These are phyloP conservation scores for Hypoxylon sp. DNA, from an alignment of 2,329 filamentous ascomycete genomes.

Conservation along the genomic window DNA sequence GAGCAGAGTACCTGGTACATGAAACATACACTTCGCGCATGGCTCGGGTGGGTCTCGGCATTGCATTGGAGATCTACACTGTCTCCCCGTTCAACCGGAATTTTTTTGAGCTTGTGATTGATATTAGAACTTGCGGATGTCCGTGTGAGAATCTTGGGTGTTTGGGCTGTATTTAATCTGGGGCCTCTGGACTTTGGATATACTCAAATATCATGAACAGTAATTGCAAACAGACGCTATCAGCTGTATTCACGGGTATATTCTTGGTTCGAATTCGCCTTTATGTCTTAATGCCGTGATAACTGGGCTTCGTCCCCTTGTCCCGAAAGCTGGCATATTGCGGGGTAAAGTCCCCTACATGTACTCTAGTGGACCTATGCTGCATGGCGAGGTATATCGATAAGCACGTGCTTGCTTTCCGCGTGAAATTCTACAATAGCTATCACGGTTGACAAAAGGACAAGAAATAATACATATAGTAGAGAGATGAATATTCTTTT, in stretches of 20 bases:
- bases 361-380: constrained; percentile 12
- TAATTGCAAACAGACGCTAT: background rate
- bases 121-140: constrained; percentile 34
- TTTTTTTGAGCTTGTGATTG: constrained; percentile 21
- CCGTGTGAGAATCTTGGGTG: constrained; percentile 15
- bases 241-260: background rate
- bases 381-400: constrained; percentile 36
- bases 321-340: constrained; percentile 41
- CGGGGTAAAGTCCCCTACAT: constrained; percentile 45
- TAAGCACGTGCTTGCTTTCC: constrained; percentile 38
- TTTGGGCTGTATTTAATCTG: background rate
- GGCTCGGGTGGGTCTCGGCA: constrained; percentile 41
- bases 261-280: constrained; percentile 13
- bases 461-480: background rate
- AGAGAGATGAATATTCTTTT: background rate
- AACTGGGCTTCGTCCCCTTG: constrained; percentile 36
- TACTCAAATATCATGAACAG: background rate
- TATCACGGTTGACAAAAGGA: background rate
- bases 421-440: background rate
- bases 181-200: background rate
- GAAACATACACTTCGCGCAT: constrained; percentile 21
- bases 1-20: constrained; percentile 26
- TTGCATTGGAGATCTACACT: constrained; percentile 35
- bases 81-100: constrained; percentile 41
- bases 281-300: constrained; percentile 35